Conservation (phyloP, 495 filamentous ascomycete species). For the Penicillium simplicissimum region DNA sequence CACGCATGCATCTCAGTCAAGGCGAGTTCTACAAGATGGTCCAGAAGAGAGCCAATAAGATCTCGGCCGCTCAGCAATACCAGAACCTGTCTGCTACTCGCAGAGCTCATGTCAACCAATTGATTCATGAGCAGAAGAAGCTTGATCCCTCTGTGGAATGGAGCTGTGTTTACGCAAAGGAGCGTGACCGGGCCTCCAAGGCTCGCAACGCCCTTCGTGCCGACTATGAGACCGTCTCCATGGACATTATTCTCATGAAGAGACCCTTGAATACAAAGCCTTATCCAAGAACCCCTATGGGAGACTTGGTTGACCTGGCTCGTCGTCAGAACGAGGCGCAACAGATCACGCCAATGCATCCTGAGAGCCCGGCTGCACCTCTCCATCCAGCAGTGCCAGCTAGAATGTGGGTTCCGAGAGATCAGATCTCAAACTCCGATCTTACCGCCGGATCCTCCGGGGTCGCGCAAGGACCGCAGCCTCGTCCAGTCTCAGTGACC, state of each 20-base stretch:
- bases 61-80: constrained; percentile 34
- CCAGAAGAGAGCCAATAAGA: constrained; percentile 32
- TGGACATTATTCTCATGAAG: constrained; percentile 42
- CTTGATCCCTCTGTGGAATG: constrained; percentile 33
- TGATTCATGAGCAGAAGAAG: constrained; percentile 34
- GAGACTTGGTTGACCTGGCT: constrained; percentile 22
- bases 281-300: constrained; percentile 20
- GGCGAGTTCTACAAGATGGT: constrained; percentile 32
- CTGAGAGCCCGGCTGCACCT: not conserved
- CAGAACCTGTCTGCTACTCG: constrained; percentile 28
- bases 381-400: not conserved
- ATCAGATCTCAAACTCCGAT: not conserved
- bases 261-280: constrained; percentile 21
- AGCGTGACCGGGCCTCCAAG: constrained; percentile 26
- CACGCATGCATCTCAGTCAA: constrained; percentile 33
- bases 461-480: constrained; percentile 15
- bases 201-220: constrained; percentile 31
- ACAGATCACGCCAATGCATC: too few relatives aligned
- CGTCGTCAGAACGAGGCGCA: not conserved
- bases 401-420: not conserved
- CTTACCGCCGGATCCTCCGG: not conserved
- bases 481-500: constrained; percentile 10
- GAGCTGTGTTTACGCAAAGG: constrained; percentile 42
- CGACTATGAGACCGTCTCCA: constrained; percentile 37
- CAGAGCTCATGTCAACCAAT: constrained; percentile 36